These are phyloP conservation scores for Wickerhamiella domercqiae DNA, from an alignment of 805 yeast species.

Conservation along the genomic window DNA sequence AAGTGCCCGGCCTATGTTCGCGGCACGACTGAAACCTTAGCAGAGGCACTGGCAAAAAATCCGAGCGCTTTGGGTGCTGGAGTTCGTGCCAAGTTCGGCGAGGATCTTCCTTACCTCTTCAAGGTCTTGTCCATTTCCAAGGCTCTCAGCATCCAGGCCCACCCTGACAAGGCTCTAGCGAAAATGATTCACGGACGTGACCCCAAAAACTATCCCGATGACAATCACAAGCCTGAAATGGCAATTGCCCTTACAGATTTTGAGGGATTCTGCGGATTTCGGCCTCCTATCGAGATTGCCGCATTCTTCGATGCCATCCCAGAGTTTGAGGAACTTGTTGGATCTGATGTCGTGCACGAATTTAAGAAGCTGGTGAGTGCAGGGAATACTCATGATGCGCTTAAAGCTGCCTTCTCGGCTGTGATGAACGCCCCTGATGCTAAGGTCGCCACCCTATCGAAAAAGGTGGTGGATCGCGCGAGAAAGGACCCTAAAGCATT, in stretches of 20 bases:
- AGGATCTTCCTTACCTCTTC: slow-evolving; percentile 80
- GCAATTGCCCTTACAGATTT: slow-evolving; percentile 92
- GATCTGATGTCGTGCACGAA: slow-evolving; percentile 44
- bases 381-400: slow-evolving; percentile 43
- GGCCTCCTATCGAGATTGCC: slow-evolving; percentile 70
- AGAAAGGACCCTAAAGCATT: slow-evolving; percentile 24
- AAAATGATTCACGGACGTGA: slow-evolving; percentile 60
- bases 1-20: slow-evolving; percentile 63
- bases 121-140: slow-evolving; percentile 87
- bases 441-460: slow-evolving; percentile 41
- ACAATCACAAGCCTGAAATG: slow-evolving; percentile 99
- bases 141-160: slow-evolving; percentile 93
- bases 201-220: slow-evolving; percentile 93
- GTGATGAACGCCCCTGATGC: slow-evolving; percentile 72
- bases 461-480: slow-evolving; percentile 52
- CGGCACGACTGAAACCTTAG: slow-evolving; percentile 37
- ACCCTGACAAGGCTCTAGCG: slow-evolving; percentile 83
- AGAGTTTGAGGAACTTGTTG: slow-evolving; percentile 59
- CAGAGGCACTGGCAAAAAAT: slow-evolving; percentile 46
- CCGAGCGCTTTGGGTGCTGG: slow-evolving; percentile 48
- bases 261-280: slow-evolving; percentile 96
- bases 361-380: slow-evolving; percentile 22
- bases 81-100: slow-evolving; percentile 52
- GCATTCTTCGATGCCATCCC: slow-evolving; percentile 55
- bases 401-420: slow-evolving; percentile 61